Percentiles rank a stretch among this genome's conserved stretches.
Evolutionary conservation across 495 filamentous ascomycete species (phyloP).

Genomic region (Aspergillus conjunctus): DNA sequence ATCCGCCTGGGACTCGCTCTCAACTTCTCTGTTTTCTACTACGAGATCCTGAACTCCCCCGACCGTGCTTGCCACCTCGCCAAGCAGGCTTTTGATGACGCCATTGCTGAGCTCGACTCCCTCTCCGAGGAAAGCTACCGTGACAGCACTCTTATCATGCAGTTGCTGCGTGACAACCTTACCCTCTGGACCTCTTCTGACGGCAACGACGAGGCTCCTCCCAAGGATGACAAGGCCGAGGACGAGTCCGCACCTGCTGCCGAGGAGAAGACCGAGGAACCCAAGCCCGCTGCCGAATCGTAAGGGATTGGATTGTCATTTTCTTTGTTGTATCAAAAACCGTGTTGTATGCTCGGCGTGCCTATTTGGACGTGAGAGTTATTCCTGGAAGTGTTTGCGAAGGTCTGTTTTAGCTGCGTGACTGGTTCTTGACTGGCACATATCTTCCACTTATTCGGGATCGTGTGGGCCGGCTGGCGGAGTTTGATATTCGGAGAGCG

Average conservation of each 20-base stretch:
- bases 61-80: conserved; percentile 98
- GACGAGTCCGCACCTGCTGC: conserved; percentile 53
- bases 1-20: conserved; percentile 97
- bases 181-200: conserved; percentile 99
- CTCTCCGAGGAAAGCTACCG: conserved; percentile 99
- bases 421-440: conserved; percentile 46
- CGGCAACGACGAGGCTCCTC: conserved; percentile 73
- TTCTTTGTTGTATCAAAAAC: conserved; percentile 35
- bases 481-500: conserved; percentile 56
- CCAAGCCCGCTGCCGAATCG: conserved; percentile 46
- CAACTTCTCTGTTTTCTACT: conserved; percentile 99
- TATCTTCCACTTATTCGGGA: conserved; percentile 45
- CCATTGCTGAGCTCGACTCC: conserved; percentile 98
- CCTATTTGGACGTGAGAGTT: conserved; percentile 42
- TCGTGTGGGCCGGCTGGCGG: conserved; percentile 49
- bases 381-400: conserved; percentile 44
- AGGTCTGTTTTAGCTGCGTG: conserved; percentile 48
- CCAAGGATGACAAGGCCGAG: conserved; percentile 67
- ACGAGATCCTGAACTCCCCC: conserved; percentile 98
- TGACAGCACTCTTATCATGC: conserved; percentile 99
- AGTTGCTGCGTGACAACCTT: conserved; percentile 98
- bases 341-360: conserved; percentile 33
- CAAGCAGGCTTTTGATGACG: conserved; percentile 99
- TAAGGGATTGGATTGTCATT: conserved; percentile 28
- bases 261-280: conserved; percentile 49